phyloP scores from a whole-genome alignment of 768 basidiomycete genomes.

The Russula ochroleuca region DNA sequence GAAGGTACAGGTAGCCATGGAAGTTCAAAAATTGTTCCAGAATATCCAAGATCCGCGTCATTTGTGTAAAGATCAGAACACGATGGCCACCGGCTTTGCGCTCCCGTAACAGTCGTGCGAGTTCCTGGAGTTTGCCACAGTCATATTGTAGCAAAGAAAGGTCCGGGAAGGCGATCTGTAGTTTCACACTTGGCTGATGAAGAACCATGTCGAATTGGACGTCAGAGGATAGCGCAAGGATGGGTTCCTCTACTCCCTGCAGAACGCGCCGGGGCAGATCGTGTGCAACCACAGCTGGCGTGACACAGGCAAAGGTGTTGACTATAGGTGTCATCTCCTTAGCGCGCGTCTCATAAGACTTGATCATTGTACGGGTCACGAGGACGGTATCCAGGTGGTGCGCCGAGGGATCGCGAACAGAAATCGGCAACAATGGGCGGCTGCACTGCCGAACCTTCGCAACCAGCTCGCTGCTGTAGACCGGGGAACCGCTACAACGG shows the following conservation, averaged over 20 bases:
- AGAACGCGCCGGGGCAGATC: slow-evolving; percentile 68
- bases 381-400: slow-evolving; percentile 44
- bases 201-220: slow-evolving; percentile 60
- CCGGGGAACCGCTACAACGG: slow-evolving; percentile 48
- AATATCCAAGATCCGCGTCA: slow-evolving; percentile 92
- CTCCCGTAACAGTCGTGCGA: slow-evolving; percentile 73
- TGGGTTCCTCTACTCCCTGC: slow-evolving; percentile 36
- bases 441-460: slow-evolving; percentile 38
- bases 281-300: slow-evolving; percentile 69
- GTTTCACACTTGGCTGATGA: slow-evolving; percentile 72
- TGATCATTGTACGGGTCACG: slow-evolving; percentile 47
- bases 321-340: slow-evolving; percentile 50
- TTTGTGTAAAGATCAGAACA: slow-evolving; percentile 93
- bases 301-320: slow-evolving; percentile 73
- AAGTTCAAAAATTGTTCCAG: slow-evolving; percentile 90
- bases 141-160: slow-evolving; percentile 88
- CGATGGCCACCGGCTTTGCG: slow-evolving; percentile 87
- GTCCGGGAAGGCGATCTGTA: slow-evolving; percentile 92
- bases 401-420: slow-evolving; percentile 36
- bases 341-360: slow-evolving; percentile 59
- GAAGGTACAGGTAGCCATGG: slow-evolving; percentile 88
- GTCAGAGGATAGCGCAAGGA: slow-evolving; percentile 27
- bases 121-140: slow-evolving; percentile 89
- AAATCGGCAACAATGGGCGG: slow-evolving; percentile 50
- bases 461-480: slow-evolving; percentile 40